A percentile compares a stretch with the other conserved stretches of the same genome.
Evolutionary conservation across 2,329 filamentous ascomycete genomes (phyloP).

Genomic region (Penicillium sp.): DNA sequence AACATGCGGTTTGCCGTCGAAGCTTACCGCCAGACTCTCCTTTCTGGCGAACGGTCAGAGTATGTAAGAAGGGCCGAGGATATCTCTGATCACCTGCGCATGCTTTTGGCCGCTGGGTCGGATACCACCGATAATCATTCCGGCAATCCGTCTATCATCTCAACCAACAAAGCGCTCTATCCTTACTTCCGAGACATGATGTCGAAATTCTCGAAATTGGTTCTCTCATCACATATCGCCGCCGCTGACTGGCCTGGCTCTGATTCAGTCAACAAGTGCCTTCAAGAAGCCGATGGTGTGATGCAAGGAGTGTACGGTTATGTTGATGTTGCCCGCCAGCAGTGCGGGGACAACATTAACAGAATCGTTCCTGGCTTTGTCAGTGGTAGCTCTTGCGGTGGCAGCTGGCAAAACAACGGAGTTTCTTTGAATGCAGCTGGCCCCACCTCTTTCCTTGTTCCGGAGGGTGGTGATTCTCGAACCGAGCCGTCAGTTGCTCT

Average conservation of each 20-base stretch:
- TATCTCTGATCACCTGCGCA: conserved; percentile 91
- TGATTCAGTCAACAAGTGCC: conserved; percentile 90
- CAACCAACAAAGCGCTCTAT: conserved; percentile 93
- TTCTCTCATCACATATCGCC: conserved; percentile 96
- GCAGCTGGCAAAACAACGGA: conserved; percentile 77
- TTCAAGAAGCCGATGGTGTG: conserved; percentile 96
- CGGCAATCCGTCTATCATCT: conserved; percentile 98
- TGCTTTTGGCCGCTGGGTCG: conserved; percentile 91
- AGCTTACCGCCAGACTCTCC: conserved; percentile 85
- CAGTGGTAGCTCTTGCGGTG: conserved; percentile 76
- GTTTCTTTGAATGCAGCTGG: conserved; percentile 63
- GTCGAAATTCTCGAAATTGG: conserved; percentile 99
- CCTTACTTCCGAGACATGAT: conserved; percentile 99
- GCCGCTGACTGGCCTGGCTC: conserved; percentile 93
- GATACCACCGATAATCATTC: conserved; percentile 98
- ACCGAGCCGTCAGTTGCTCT: conserved; percentile 71
- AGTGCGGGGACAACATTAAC: conserved; percentile 88
- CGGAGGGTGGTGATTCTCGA: conserved; percentile 75
- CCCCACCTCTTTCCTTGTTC: conserved; percentile 71
- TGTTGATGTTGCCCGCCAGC: conserved; percentile 90
- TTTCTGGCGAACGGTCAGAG: conserved; percentile 77
- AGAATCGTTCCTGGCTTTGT: conserved; percentile 94
- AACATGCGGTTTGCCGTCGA: conserved; percentile 93
- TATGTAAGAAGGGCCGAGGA: conserved; percentile 95
- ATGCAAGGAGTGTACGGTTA: conserved; percentile 92